phyloP scores from a whole-genome alignment of 2,329 filamentous ascomycete genomes.

The Colletotrichum kahawae region DNA sequence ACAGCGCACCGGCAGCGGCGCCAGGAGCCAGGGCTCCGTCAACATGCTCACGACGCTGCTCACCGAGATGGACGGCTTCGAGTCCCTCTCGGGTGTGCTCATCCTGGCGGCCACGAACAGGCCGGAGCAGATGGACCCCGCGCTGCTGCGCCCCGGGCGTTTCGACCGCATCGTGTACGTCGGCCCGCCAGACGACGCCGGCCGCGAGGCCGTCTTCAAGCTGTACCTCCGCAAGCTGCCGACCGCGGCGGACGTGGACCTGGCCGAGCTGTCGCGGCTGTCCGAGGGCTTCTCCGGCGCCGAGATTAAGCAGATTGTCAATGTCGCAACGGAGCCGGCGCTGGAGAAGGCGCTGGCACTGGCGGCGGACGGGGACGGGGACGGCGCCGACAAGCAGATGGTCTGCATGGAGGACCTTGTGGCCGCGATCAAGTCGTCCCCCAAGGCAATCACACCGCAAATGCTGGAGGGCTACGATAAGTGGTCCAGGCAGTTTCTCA shows the following conservation, averaged over 20 bases:
- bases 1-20: conserved; percentile 51
- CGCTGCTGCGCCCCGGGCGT: conserved; percentile 82
- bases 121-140: conserved; percentile 84
- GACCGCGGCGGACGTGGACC: conserved; percentile 67
- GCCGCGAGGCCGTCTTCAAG: conserved; percentile 76
- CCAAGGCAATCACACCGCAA: conserved; percentile 62
- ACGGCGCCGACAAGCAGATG: not conserved
- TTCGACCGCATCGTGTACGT: conserved; percentile 89
- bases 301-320: conserved; percentile 69
- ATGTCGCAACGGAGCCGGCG: conserved; percentile 43
- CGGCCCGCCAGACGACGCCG: conserved; percentile 75
- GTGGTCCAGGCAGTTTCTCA: conserved; percentile 48
- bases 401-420: conserved; percentile 49
- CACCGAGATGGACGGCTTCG: conserved; percentile 96
- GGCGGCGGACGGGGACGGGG: conserved; percentile 6
- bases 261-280: conserved; percentile 63
- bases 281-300: conserved; percentile 86
- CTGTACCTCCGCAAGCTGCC: conserved; percentile 69
- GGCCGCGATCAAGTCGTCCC: conserved; percentile 49
- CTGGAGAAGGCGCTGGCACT: conserved; percentile 39
- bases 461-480: conserved; percentile 64
- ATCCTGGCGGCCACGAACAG: conserved; percentile 92
- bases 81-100: conserved; percentile 80
- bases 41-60: conserved; percentile 90
- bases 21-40: conserved; percentile 55